A percentile compares a stretch with the other conserved stretches of the same genome.
Conservation (phyloP, 2,329 filamentous ascomycete species). For the Cryphonectria japonica region DNA sequence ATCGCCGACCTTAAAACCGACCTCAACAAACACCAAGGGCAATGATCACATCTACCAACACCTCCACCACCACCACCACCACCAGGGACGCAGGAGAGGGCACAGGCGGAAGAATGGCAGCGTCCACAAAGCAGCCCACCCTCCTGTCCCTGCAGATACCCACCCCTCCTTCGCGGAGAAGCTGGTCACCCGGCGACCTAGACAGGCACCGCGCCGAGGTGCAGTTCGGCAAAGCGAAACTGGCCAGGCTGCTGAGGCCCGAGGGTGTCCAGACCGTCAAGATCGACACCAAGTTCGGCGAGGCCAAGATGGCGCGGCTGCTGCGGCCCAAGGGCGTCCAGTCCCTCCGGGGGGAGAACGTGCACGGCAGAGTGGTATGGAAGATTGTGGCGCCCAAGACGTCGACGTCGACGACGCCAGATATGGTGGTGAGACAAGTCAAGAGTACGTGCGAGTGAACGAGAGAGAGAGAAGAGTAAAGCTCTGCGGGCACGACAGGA, state of each 20-base stretch:
- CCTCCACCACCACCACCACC: not conserved
- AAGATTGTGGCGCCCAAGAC: not conserved
- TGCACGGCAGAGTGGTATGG: slow-evolving; percentile 8
- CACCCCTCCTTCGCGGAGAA: not conserved
- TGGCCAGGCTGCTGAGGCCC: not conserved
- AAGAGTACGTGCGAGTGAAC: not conserved
- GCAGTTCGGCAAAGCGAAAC: slow-evolving; percentile 9
- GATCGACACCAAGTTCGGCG: slow-evolving; percentile 5
- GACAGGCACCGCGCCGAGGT: slow-evolving; percentile 15
- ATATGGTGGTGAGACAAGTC: not conserved
- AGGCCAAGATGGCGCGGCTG: slow-evolving; percentile 15
- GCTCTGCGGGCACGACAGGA: not conserved
- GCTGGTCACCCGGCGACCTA: slow-evolving; percentile 7
- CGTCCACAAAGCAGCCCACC: not conserved
- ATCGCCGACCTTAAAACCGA: not conserved
- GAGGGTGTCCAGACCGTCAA: slow-evolving; percentile 9
- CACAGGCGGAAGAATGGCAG: not conserved
- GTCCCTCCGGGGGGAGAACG: not conserved
- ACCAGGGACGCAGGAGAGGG: not conserved
- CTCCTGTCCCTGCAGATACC: not conserved
- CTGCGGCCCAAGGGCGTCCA: slow-evolving; percentile 3
- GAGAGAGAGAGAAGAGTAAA: too few species aligned
- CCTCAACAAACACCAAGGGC: not conserved
- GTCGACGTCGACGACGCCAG: not conserved
- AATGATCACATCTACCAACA: not conserved